These are phyloP conservation scores for Pachyrhizus erosus DNA, from an alignment of 306 rosid genomes.

Conservation along the genomic window DNA sequence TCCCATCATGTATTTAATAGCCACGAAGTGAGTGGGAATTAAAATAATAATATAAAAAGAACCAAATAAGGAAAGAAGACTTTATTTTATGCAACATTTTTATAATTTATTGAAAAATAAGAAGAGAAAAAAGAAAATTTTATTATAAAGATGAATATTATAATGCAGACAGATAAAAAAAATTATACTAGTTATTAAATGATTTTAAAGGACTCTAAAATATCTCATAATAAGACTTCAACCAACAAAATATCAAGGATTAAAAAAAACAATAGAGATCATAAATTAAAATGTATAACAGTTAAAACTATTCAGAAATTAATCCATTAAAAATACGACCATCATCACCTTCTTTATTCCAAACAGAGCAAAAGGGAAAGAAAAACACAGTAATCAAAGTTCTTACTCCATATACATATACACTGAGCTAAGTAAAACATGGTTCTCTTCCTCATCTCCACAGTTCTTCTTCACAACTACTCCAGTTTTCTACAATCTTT, in stretches of 20 bases:
- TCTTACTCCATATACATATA: conserved; percentile 57
- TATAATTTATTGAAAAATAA: not conserved
- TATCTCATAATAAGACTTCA: conserved; percentile 23
- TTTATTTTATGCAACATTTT: not conserved
- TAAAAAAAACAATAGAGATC: not conserved
- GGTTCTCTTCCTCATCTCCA: conserved; percentile 20
- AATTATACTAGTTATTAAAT: not conserved
- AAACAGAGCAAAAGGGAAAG: conserved; percentile 38
- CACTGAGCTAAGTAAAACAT: conserved; percentile 39
- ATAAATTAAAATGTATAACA: not conserved
- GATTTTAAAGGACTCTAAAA: not conserved
- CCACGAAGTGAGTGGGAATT: conserved; percentile 11
- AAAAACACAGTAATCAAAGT: conserved; percentile 35
- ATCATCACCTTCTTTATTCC: conserved; percentile 53
- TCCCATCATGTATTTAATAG: conserved; percentile 50
- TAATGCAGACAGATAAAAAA: not conserved
- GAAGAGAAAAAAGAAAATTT: not conserved
- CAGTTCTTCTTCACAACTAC: conserved; percentile 22
- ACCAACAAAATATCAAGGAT: conserved; percentile 15
- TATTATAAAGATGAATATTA: not conserved
- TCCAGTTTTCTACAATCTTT: conserved; percentile 4
- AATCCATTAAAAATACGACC: conserved; percentile 30
- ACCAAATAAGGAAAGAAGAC: not conserved
- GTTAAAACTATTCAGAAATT: conserved; percentile 32
- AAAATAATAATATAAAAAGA: conserved; percentile 21